phyloP scores from a whole-genome alignment of 768 basidiomycete genomes.

The Stropharia rugosoannulata region DNA sequence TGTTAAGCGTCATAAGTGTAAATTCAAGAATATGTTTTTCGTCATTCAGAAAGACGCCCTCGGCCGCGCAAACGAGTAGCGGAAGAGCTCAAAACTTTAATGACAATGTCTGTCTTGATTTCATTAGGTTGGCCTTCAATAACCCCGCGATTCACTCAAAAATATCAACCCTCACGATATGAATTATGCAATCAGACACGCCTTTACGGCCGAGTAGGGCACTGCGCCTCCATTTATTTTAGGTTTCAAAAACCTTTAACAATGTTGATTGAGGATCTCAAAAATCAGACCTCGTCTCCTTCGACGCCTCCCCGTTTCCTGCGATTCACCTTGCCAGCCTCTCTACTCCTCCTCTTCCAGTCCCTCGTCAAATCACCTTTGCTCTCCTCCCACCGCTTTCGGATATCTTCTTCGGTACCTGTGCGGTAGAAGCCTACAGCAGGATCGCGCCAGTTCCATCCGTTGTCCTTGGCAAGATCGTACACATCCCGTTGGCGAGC shows the following conservation, averaged over 20 bases:
- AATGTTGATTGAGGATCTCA: not conserved
- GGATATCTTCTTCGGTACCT: constrained; percentile 58
- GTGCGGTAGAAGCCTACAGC: constrained; percentile 47
- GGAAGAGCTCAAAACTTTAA: not conserved
- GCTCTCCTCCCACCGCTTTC: constrained; percentile 66
- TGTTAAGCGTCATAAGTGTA: too few relatives aligned
- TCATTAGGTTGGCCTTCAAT: too few relatives aligned
- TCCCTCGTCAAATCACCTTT: constrained; percentile 67
- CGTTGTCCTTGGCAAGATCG: constrained; percentile 46
- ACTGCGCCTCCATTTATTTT: too few relatives aligned
- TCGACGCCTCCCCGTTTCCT: constrained; percentile 44
- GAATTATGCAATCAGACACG: too few relatives aligned
- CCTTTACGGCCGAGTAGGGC: too few relatives aligned
- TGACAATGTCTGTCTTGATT: not conserved
- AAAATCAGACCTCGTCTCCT: constrained; percentile 16
- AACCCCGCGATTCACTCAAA: too few relatives aligned
- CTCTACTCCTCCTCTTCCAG: constrained; percentile 77
- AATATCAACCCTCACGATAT: too few relatives aligned
- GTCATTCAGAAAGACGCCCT: too few relatives aligned
- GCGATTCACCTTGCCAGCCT: constrained; percentile 66
- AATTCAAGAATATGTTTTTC: too few relatives aligned
- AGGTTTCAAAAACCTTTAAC: not conserved
- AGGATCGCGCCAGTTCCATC: constrained; percentile 47
- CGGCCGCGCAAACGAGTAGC: too few relatives aligned
- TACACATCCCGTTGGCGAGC: constrained; percentile 44